phyloP scores from a whole-genome alignment of 1,139 yeast genomes.

The Saccharomyces hybrid region DNA sequence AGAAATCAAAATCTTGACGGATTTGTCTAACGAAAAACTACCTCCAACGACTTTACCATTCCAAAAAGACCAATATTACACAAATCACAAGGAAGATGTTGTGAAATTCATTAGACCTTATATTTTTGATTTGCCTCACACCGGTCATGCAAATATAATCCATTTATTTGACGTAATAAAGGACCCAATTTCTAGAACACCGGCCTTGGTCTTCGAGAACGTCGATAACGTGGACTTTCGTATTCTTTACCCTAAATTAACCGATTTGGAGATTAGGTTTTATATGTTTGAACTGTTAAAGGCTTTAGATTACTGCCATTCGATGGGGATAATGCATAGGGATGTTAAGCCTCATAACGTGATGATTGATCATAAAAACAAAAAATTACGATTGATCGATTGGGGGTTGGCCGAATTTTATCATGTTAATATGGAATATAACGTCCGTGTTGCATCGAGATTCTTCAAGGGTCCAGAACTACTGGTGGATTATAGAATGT shows the following conservation, averaged over 20 bases:
- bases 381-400: constrained; percentile 75
- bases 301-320: constrained; percentile 90
- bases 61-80: constrained; percentile 24
- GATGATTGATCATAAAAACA: constrained; percentile 86
- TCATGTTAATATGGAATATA: constrained; percentile 90
- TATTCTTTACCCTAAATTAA: constrained; percentile 81
- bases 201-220: constrained; percentile 87
- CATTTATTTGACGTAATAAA: constrained; percentile 78
- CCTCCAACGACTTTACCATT: constrained; percentile 26
- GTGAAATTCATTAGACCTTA: constrained; percentile 21
- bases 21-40: constrained; percentile 39
- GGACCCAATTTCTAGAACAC: constrained; percentile 86
- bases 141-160: constrained; percentile 51
- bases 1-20: constrained; percentile 87
- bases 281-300: constrained; percentile 83
- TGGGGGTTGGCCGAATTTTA: constrained; percentile 99
- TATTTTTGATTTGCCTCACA: constrained; percentile 28
- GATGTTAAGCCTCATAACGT: constrained; percentile 98
- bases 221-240: constrained; percentile 89
- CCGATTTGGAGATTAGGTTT: constrained; percentile 73
- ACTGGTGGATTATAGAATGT: constrained; percentile 84
- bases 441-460: constrained; percentile 96
- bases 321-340: constrained; percentile 97
- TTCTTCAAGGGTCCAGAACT: constrained; percentile 97
- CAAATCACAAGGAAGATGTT: constrained; percentile 24